Evolutionary conservation across 139 green algal species (phyloP).

Genomic region (Auxenochlorella pyrenoidosa): DNA sequence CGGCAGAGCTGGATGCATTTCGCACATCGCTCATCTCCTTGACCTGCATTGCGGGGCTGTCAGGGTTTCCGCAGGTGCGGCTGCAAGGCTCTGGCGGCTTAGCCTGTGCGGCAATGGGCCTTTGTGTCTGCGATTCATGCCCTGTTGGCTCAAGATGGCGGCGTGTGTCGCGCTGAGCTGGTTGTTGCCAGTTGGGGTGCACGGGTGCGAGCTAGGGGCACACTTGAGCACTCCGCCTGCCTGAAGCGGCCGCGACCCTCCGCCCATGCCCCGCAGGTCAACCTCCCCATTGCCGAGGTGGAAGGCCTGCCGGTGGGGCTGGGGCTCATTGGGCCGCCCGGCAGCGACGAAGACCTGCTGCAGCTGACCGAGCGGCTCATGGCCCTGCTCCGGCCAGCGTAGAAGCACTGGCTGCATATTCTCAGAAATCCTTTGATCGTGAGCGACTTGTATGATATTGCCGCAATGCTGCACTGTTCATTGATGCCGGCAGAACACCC

Average conservation of each 20-base stretch:
- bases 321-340: conserved; percentile 78
- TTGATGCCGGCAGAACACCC: too few relatives aligned
- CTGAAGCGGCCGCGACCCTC: too few relatives aligned
- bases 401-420: background rate
- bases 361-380: conserved; percentile 65
- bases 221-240: too few relatives aligned
- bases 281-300: conserved; percentile 69
- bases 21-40: conserved; percentile 72
- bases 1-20: conserved; percentile 70
- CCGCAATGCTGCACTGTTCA: too few relatives aligned
- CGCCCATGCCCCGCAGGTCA: conserved; percentile 59
- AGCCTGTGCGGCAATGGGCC: too few relatives aligned
- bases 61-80: conserved; percentile 84
- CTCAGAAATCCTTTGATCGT: too few relatives aligned
- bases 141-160: background rate
- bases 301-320: conserved; percentile 83
- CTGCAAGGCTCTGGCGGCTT: background rate
- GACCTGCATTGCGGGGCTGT: conserved; percentile 83
- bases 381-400: background rate
- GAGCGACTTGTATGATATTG: too few relatives aligned
- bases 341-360: conserved; percentile 83
- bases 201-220: too few relatives aligned
- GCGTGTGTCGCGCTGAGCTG: background rate
- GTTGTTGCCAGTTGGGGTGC: background rate
- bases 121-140: background rate